A percentile compares a stretch with the other conserved stretches of the same genome.
Evolutionary conservation across 306 rosid genomes (phyloP).

Genomic region (Benincasa hispida): DNA sequence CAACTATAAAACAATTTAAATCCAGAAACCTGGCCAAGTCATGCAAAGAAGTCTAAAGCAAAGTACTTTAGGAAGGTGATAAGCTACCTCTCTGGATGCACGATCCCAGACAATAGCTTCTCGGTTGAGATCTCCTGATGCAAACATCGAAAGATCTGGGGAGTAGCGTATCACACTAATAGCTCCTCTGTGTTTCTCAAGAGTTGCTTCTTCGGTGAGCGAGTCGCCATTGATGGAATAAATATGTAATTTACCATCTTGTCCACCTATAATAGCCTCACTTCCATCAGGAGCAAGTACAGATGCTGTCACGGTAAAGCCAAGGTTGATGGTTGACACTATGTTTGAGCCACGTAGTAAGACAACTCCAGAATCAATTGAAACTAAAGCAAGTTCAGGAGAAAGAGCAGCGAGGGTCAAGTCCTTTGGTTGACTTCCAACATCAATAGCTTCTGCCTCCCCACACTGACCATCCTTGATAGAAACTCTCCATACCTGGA

Average conservation of each 20-base stretch:
- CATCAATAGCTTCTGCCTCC: slow-evolving; percentile 71
- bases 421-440: slow-evolving; percentile 90
- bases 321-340: slow-evolving; percentile 70
- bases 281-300: slow-evolving; percentile 79
- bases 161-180: slow-evolving; percentile 74
- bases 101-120: slow-evolving; percentile 90
- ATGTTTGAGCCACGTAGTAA: slow-evolving; percentile 58
- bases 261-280: slow-evolving; percentile 91
- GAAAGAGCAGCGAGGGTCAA: slow-evolving; percentile 65
- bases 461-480: slow-evolving; percentile 54
- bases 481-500: slow-evolving; percentile 68
- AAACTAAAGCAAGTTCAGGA: slow-evolving; percentile 73
- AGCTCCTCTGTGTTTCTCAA: slow-evolving; percentile 93
- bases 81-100: slow-evolving; percentile 53
- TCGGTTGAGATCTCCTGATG: slow-evolving; percentile 91
- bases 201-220: slow-evolving; percentile 67
- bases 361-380: slow-evolving; percentile 78
- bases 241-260: slow-evolving; percentile 78
- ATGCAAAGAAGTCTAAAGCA: background rate
- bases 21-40: background rate
- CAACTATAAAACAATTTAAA: background rate
- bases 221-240: slow-evolving; percentile 60
- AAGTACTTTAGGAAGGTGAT: background rate
- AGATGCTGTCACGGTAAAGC: slow-evolving; percentile 77
- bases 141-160: slow-evolving; percentile 88